Evolutionary conservation across 2,329 filamentous ascomycete genomes (phyloP).

Genomic region (Thyridium curvatum): DNA sequence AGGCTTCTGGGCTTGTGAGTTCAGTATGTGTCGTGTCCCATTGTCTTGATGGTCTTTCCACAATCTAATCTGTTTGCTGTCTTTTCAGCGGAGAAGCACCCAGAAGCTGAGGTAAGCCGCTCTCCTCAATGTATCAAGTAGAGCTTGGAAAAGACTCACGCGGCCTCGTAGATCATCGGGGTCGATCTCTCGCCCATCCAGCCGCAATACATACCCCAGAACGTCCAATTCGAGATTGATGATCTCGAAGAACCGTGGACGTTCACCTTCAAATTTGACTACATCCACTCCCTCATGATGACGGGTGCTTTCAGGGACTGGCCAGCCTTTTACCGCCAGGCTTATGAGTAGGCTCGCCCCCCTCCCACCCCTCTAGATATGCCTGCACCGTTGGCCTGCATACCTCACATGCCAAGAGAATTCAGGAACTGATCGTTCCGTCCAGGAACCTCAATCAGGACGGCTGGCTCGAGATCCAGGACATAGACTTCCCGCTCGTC

Average conservation of each 20-base stretch:
- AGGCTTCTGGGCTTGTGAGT: slow-evolving; percentile 20
- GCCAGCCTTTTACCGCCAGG: slow-evolving; percentile 14
- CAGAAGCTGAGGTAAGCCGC: slow-evolving; percentile 13
- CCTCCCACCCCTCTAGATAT: slow-evolving; percentile 7
- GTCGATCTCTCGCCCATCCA: slow-evolving; percentile 18
- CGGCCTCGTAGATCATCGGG: slow-evolving; percentile 12
- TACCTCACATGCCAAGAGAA: slow-evolving; percentile 20
- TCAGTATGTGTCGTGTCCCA: slow-evolving; percentile 12
- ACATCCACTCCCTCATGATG: slow-evolving; percentile 19
- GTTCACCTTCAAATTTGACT: slow-evolving; percentile 18
- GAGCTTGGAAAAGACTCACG: not conserved
- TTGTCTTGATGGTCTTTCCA: not conserved
- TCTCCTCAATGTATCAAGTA: not conserved
- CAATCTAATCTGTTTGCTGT: not conserved
- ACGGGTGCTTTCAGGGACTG: slow-evolving; percentile 18
- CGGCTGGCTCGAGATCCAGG: slow-evolving; percentile 18
- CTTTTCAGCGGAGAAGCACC: slow-evolving; percentile 15
- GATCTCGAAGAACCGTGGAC: slow-evolving; percentile 20
- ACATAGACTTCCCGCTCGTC: slow-evolving; percentile 21
- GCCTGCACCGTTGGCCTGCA: slow-evolving; percentile 14
- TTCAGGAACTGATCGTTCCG: slow-evolving; percentile 10
- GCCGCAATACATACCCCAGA: slow-evolving; percentile 14
- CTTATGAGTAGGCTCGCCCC: slow-evolving; percentile 10
- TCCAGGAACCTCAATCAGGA: slow-evolving; percentile 12
- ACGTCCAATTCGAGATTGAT: slow-evolving; percentile 18